Evolutionary conservation across 257 asterid species (phyloP).

Genomic region (Cynanchum wilfordii): DNA sequence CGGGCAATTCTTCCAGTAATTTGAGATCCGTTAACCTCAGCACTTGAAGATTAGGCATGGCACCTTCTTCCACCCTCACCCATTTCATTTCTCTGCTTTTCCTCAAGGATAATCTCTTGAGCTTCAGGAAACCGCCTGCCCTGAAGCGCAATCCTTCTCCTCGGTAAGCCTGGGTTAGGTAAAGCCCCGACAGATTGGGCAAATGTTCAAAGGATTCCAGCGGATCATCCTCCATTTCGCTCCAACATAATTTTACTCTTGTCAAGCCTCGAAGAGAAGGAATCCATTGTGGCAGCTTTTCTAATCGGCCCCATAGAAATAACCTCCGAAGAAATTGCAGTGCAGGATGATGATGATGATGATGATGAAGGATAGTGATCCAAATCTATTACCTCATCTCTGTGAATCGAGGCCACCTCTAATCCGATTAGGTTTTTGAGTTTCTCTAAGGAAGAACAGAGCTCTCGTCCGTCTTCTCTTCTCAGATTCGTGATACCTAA

Average conservation of each 20-base stretch:
- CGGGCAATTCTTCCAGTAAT: background rate
- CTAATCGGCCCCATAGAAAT: conserved; percentile 13
- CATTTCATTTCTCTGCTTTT: background rate
- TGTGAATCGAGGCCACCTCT: conserved; percentile 3
- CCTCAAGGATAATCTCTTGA: background rate
- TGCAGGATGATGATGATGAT: conserved; percentile 12
- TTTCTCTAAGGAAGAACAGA: conserved; percentile 27
- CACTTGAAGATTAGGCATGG: background rate
- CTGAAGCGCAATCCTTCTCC: background rate
- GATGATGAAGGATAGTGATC: background rate
- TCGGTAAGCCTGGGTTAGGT: conserved; percentile 7
- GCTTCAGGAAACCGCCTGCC: background rate
- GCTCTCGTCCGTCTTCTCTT: conserved; percentile 21
- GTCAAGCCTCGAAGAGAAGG: conserved; percentile 19
- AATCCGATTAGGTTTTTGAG: conserved; percentile 17
- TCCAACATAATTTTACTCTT: conserved; percentile 6
- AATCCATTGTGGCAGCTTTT: conserved; percentile 28
- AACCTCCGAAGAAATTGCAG: conserved; percentile 17
- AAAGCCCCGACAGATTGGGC: conserved; percentile 23
- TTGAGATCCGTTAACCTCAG: background rate
- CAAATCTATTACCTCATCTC: conserved; percentile 19
- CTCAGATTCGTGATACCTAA: conserved; percentile 24
- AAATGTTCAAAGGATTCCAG: conserved; percentile 28
- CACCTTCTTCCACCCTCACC: background rate
- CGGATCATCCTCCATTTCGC: conserved; percentile 20